phyloP scores from a whole-genome alignment of 495 filamentous ascomycete genomes.

The Lentithecium fluviatile region DNA sequence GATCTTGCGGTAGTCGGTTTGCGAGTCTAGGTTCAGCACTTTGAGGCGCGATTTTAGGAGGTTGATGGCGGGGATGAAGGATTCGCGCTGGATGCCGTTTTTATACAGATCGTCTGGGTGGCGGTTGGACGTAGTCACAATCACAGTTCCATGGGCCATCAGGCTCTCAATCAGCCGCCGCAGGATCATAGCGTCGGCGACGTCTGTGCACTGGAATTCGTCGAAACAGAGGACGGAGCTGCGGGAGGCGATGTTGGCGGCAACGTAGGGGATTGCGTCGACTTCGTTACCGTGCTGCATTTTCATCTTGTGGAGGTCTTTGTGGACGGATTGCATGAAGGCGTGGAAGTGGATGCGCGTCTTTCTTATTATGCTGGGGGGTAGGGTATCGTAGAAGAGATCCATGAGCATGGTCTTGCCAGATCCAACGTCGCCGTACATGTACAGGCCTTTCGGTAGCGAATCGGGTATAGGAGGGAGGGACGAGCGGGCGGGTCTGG shows the following conservation, averaged over 20 bases:
- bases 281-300: constrained; percentile 85
- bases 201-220: constrained; percentile 98
- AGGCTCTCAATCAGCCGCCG: constrained; percentile 81
- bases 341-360: constrained; percentile 98
- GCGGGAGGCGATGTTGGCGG: constrained; percentile 83
- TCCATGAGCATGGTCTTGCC: constrained; percentile 99
- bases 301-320: constrained; percentile 84
- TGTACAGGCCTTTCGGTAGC: constrained; percentile 85
- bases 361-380: constrained; percentile 74
- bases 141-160: constrained; percentile 93
- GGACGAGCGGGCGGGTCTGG: constrained; percentile 42
- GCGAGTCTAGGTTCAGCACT: constrained; percentile 91
- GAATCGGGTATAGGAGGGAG: constrained; percentile 58
- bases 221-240: constrained; percentile 93
- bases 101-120: constrained; percentile 96
- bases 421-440: constrained; percentile 95
- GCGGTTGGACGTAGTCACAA: constrained; percentile 95
- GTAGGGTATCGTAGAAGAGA: constrained; percentile 93
- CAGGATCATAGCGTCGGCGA: constrained; percentile 98
- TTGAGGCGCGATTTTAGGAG: constrained; percentile 78
- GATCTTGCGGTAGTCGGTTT: constrained; percentile 96
- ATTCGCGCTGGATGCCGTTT: constrained; percentile 94
- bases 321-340: constrained; percentile 99
- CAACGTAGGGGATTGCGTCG: constrained; percentile 88
- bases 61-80: constrained; percentile 92